Percentiles rank a stretch among this genome's conserved stretches.
Conservation (phyloP, 1,284 basidiomycete genomes). For the Ustilago loliicola region DNA sequence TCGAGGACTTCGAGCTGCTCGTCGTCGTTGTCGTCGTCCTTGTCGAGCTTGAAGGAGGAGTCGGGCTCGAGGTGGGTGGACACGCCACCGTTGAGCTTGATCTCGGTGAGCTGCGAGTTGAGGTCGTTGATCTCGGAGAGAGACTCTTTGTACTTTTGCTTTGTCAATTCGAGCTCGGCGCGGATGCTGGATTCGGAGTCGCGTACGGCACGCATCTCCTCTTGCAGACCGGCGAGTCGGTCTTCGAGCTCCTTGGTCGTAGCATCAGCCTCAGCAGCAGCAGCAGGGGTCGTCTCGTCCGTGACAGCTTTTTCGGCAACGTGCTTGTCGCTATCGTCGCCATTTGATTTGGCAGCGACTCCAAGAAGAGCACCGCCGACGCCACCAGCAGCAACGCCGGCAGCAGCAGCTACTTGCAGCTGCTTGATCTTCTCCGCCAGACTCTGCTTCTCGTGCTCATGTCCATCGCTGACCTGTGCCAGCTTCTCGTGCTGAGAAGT, state of each 20-base stretch:
- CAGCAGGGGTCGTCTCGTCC: constrained; percentile 35
- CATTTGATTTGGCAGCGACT: constrained; percentile 7
- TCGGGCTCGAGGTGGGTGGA: constrained; percentile 21
- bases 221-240: constrained; percentile 75
- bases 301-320: constrained; percentile 1
- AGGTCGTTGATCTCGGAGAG: constrained; percentile 88
- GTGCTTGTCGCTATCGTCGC: background rate
- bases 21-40: constrained; percentile 34
- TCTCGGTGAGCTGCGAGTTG: constrained; percentile 57
- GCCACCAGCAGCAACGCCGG: constrained; percentile 25
- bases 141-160: constrained; percentile 87
- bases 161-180: constrained; percentile 81
- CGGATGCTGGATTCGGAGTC: constrained; percentile 51
- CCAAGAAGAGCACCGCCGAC: constrained; percentile 24
- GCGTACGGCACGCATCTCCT: constrained; percentile 69
- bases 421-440: constrained; percentile 38
- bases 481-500: constrained; percentile 37
- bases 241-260: constrained; percentile 82
- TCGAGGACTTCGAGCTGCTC: constrained; percentile 62
- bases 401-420: constrained; percentile 43
- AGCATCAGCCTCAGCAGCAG: constrained; percentile 83
- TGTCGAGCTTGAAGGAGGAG: constrained; percentile 37
- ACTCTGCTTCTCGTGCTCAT: constrained; percentile 45
- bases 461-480: constrained; percentile 6
- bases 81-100: constrained; percentile 50